Percentiles rank a stretch among this genome's conserved stretches.
These are phyloP conservation scores for Alisma plantagoaquatica DNA, from an alignment of 106 monocot species.

Conservation along the genomic window DNA sequence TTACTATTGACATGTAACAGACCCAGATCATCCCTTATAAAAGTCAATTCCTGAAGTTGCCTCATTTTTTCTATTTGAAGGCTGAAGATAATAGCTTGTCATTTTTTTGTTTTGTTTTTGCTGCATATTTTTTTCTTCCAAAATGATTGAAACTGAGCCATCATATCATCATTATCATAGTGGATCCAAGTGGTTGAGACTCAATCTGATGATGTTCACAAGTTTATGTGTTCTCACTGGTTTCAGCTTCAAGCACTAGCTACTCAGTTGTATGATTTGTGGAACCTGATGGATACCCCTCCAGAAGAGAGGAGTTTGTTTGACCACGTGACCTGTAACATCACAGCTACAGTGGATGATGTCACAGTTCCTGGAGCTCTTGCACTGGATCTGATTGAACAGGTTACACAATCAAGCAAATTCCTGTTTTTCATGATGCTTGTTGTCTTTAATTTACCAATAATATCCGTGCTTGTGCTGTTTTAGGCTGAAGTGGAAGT, in stretches of 20 bases:
- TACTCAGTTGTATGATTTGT: slow-evolving; percentile 68
- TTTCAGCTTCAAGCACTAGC: slow-evolving; percentile 84
- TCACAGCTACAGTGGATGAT: slow-evolving; percentile 51
- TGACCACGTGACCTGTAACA: slow-evolving; percentile 76
- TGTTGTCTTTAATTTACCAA: background rate
- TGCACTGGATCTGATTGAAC: slow-evolving; percentile 72
- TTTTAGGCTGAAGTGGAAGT: slow-evolving; percentile 81
- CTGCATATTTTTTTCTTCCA: background rate
- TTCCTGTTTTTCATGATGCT: background rate
- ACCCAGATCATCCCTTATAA: background rate
- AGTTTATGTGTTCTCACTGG: too few species aligned
- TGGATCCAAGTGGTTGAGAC: too few species aligned
- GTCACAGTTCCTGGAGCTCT: slow-evolving; percentile 68
- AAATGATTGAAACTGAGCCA: background rate
- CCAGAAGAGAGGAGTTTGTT: slow-evolving; percentile 55
- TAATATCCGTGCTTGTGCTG: background rate
- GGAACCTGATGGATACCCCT: slow-evolving; percentile 92
- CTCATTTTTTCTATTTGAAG: too few species aligned
- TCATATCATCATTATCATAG: background rate
- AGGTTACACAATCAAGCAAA: slow-evolving; percentile 33
- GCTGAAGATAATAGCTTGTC: background rate
- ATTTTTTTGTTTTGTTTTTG: background rate
- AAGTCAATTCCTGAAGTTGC: too few species aligned
- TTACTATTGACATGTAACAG: background rate
- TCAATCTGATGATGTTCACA: too few species aligned